These are phyloP conservation scores for Lichtheimia hyalospora DNA, from an alignment of 371 early-diverging fungal genomes.

Conservation along the genomic window DNA sequence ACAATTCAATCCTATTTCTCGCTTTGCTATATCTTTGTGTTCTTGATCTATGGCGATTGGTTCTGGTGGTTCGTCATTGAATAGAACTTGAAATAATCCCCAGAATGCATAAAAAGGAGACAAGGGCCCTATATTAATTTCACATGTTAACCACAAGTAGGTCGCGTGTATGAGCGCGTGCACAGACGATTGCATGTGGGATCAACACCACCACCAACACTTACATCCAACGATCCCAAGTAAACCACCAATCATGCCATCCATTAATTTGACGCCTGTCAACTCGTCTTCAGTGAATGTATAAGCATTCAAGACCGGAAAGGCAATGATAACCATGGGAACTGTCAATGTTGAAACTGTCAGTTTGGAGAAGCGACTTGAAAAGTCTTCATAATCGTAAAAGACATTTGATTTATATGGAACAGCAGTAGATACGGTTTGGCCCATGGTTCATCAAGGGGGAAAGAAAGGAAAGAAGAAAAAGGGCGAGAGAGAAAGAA, in stretches of 20 bases:
- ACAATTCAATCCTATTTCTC: slow-evolving; percentile 34
- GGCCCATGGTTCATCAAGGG: slow-evolving; percentile 31
- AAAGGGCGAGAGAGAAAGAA: not conserved
- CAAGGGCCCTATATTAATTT: slow-evolving; percentile 38
- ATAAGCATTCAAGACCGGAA: slow-evolving; percentile 46
- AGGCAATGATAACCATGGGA: slow-evolving; percentile 50
- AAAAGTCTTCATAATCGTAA: slow-evolving; percentile 39
- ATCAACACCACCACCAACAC: not conserved
- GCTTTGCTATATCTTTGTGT: slow-evolving; percentile 26
- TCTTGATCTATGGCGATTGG: slow-evolving; percentile 28
- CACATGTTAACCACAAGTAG: not conserved
- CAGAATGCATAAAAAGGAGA: slow-evolving; percentile 48
- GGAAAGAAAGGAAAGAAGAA: slow-evolving; percentile 3
- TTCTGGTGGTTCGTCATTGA: slow-evolving; percentile 35
- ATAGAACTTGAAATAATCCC: slow-evolving; percentile 38
- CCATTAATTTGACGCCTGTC: slow-evolving; percentile 40
- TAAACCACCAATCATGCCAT: slow-evolving; percentile 46
- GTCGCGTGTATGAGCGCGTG: too few relatives aligned
- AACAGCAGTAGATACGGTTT: slow-evolving; percentile 34
- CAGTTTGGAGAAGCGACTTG: slow-evolving; percentile 38
- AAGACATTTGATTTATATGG: slow-evolving; percentile 24
- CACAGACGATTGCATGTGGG: too few relatives aligned
- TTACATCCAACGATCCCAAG: slow-evolving; percentile 50
- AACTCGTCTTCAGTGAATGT: slow-evolving; percentile 39
- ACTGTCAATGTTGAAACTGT: slow-evolving; percentile 43